Evolutionary conservation across 306 rosid genomes (phyloP).

Genomic region (Rosa chinensis): DNA sequence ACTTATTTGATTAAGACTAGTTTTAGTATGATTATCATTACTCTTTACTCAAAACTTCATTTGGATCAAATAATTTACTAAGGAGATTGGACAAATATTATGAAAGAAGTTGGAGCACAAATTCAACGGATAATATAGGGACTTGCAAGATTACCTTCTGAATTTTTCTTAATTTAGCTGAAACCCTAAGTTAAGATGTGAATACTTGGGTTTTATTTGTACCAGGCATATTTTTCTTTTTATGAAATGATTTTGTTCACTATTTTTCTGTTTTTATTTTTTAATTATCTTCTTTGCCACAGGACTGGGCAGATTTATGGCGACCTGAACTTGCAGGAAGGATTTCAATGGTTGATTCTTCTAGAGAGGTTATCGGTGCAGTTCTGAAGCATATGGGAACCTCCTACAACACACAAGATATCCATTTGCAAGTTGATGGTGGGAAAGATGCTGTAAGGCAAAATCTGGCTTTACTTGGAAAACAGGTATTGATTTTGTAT

Average conservation of each 20-base stretch:
- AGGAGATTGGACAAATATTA: neutral
- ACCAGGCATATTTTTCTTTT: neutral
- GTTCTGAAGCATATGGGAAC: slow-evolving; percentile 95
- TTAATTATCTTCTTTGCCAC: neutral
- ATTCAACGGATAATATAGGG: neutral
- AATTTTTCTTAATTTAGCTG: neutral
- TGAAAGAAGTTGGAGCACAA: neutral
- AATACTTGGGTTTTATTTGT: neutral
- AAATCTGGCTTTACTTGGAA: slow-evolving; percentile 61
- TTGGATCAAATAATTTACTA: neutral
- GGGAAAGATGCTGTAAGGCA: slow-evolving; percentile 66
- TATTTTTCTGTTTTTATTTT: neutral
- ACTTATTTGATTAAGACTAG: neutral
- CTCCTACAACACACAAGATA: slow-evolving; percentile 65
- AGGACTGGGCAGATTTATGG: slow-evolving; percentile 99
- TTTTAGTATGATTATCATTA: neutral
- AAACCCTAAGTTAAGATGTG: neutral
- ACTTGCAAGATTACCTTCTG: neutral
- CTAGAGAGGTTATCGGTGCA: slow-evolving; percentile 92
- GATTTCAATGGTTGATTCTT: slow-evolving; percentile 88
- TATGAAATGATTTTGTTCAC: neutral
- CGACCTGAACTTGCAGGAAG: slow-evolving; percentile 85
- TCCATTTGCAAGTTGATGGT: slow-evolving; percentile 57
- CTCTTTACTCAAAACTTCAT: neutral
- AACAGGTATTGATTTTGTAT: slow-evolving; percentile 54